phyloP scores from a whole-genome alignment of 2,329 filamentous ascomycete genomes.

The Botrytis fragariae region DNA sequence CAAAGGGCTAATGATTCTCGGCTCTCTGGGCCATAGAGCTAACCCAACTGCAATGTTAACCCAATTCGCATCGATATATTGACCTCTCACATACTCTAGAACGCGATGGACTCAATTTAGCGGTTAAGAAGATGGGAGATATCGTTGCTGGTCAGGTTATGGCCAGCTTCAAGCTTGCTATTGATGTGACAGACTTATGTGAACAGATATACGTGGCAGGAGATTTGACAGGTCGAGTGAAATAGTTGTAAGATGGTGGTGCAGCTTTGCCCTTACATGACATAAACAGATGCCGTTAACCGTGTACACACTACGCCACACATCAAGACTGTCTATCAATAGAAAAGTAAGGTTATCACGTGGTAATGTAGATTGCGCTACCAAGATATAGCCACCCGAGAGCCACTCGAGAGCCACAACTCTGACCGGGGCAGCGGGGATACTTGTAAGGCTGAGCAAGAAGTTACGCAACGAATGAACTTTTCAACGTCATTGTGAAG shows the following conservation, averaged over 20 bases:
- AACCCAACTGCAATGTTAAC: neutral
- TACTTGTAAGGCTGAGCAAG: conserved; percentile 10
- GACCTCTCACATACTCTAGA: neutral
- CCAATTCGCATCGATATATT: neutral
- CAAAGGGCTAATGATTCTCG: neutral
- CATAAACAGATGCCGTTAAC: neutral
- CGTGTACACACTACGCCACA: neutral
- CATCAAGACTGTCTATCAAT: neutral
- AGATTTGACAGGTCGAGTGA: conserved; percentile 16
- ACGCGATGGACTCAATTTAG: neutral
- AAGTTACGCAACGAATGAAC: conserved; percentile 3
- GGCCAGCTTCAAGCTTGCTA: conserved; percentile 7
- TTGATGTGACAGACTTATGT: conserved; percentile 20
- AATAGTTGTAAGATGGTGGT: neutral
- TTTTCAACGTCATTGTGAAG: neutral
- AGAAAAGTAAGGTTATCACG: neutral
- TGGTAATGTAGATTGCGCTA: neutral
- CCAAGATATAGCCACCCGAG: neutral
- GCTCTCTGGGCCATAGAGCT: neutral
- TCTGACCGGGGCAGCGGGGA: neutral
- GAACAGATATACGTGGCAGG: conserved; percentile 23
- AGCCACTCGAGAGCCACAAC: neutral
- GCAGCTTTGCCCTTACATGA: neutral
- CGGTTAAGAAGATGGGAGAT: neutral
- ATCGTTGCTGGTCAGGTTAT: neutral